Conservation (phyloP, 179 eudicot species). For the Spergularia azorica region DNA sequence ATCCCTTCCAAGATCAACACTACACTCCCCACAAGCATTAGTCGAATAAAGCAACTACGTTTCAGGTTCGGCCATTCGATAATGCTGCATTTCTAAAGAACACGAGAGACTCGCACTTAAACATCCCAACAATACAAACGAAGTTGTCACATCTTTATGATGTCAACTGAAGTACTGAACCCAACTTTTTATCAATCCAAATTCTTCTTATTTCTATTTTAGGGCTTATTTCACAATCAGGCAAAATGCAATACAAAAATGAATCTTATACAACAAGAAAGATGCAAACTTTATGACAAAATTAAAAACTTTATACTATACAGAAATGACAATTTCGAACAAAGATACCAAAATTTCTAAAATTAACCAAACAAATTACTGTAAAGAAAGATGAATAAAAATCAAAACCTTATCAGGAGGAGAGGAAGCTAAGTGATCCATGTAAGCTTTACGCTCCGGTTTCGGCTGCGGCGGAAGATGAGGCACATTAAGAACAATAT, state of each 20-base stretch:
- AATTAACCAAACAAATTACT: too few relatives aligned
- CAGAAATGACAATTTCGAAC: not conserved
- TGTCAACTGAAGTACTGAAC: not conserved
- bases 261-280: not conserved
- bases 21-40: too few relatives aligned
- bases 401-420: constrained; percentile 74
- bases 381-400: not conserved
- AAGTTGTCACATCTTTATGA: not conserved
- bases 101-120: too few relatives aligned
- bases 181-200: not conserved
- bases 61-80: too few relatives aligned
- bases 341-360: too few relatives aligned
- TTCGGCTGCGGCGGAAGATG: constrained; percentile 62
- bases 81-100: too few relatives aligned
- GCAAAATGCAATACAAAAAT: not conserved
- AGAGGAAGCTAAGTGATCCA: constrained; percentile 64
- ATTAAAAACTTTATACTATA: not conserved
- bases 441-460: constrained; percentile 58
- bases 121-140: not conserved
- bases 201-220: not conserved
- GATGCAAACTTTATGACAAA: not conserved
- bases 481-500: constrained; percentile 83
- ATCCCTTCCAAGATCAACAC: too few relatives aligned
- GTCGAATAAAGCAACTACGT: too few relatives aligned
- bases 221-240: not conserved